phyloP scores from a whole-genome alignment of 257 asterid species.

The Handroanthus guayacan region DNA sequence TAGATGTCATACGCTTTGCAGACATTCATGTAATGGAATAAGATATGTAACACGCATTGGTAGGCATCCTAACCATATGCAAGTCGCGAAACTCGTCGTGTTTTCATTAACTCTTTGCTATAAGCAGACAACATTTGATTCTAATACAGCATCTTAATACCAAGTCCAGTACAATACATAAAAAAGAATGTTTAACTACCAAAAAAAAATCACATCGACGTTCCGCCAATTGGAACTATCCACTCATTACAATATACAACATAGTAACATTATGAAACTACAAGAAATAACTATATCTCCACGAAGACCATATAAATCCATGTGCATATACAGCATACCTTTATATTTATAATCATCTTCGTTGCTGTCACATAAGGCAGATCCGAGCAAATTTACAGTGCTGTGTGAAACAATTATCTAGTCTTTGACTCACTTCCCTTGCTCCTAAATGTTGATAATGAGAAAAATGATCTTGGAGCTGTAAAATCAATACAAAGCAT shows the following conservation, averaged over 20 bases:
- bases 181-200: constrained; percentile 57
- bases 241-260: constrained; percentile 62
- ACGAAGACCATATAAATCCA: constrained; percentile 35
- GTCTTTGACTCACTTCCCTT: constrained; percentile 74
- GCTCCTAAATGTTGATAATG: constrained; percentile 74
- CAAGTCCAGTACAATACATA: constrained; percentile 31
- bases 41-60: too few species aligned
- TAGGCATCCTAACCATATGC: too few species aligned
- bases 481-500: constrained; percentile 21
- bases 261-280: constrained; percentile 41
- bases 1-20: too few species aligned
- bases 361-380: constrained; percentile 14
- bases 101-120: neutral
- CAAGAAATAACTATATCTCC: constrained; percentile 38
- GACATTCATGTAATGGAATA: too few species aligned
- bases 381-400: constrained; percentile 33
- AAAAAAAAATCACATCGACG: constrained; percentile 67
- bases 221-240: constrained; percentile 58
- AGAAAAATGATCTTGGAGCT: constrained; percentile 77
- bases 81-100: too few species aligned
- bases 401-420: constrained; percentile 44
- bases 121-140: constrained; percentile 4
- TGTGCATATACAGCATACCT: constrained; percentile 40
- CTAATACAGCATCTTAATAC: neutral
- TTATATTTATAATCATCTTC: constrained; percentile 26